phyloP scores from a whole-genome alignment of 129 eudicot species.

The Flaveria robusta region DNA sequence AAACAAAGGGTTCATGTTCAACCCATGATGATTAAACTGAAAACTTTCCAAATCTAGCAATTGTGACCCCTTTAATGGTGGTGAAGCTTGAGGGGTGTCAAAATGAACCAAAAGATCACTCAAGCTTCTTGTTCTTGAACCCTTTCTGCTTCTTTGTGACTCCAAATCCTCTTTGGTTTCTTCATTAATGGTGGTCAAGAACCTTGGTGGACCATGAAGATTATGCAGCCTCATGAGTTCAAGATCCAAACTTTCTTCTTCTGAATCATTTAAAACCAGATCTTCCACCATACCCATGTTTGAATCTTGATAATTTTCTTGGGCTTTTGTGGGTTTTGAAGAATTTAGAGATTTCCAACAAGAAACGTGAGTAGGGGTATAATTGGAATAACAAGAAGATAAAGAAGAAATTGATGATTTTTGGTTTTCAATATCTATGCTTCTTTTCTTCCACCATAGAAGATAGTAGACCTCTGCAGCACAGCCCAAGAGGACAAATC shows the following conservation, averaged over 20 bases:
- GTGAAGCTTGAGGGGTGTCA: slow-evolving; percentile 42
- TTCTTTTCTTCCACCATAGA: slow-evolving; percentile 73
- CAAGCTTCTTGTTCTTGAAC: slow-evolving; percentile 79
- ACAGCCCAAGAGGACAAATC: slow-evolving; percentile 66
- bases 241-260: slow-evolving; percentile 67
- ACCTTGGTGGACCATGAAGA: slow-evolving; percentile 90
- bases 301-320: slow-evolving; percentile 47
- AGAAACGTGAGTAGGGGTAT: slow-evolving; percentile 36
- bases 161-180: slow-evolving; percentile 91
- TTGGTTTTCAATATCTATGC: slow-evolving; percentile 37
- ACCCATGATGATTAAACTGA: slow-evolving; percentile 40
- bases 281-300: slow-evolving; percentile 44
- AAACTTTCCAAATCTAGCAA: slow-evolving; percentile 29
- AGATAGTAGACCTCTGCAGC: slow-evolving; percentile 69
- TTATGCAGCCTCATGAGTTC: slow-evolving; percentile 91
- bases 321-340: slow-evolving; percentile 33
- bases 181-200: slow-evolving; percentile 83
- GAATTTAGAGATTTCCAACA: slow-evolving; percentile 59
- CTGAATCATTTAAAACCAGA: slow-evolving; percentile 31
- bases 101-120: slow-evolving; percentile 57
- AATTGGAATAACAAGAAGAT: slow-evolving; percentile 32
- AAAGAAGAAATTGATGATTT: slow-evolving; percentile 1
- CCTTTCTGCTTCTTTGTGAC: slow-evolving; percentile 68
- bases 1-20: slow-evolving; percentile 61
- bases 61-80: slow-evolving; percentile 27